phyloP scores from a whole-genome alignment of 169 alveolate species.

The Eimeria acervulina region DNA sequence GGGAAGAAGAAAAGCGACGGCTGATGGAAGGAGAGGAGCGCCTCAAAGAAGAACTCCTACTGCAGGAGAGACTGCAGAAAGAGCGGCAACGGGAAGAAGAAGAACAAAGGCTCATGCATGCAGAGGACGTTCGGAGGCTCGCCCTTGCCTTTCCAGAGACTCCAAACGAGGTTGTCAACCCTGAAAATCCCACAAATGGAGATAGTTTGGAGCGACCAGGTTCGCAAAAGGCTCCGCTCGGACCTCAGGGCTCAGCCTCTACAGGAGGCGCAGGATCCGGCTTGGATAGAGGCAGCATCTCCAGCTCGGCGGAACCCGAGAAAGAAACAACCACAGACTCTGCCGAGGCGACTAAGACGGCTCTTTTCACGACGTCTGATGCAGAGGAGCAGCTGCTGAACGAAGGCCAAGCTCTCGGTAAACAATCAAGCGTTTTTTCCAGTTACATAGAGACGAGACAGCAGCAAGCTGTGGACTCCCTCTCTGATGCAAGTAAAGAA shows the following conservation, averaged over 20 bases:
- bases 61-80: slow-evolving; percentile 33
- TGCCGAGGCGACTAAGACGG: background rate
- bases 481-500: background rate
- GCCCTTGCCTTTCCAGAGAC: background rate
- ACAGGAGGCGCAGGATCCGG: background rate
- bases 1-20: slow-evolving; percentile 23
- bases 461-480: background rate
- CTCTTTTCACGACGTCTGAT: background rate
- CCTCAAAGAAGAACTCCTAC: slow-evolving; percentile 30
- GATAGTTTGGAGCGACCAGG: background rate
- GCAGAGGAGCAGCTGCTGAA: slow-evolving; percentile 36
- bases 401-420: slow-evolving; percentile 71
- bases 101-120: slow-evolving; percentile 32
- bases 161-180: background rate
- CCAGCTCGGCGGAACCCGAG: background rate
- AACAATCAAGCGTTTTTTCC: background rate
- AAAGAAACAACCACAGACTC: background rate
- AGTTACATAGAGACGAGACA: background rate
- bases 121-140: slow-evolving; percentile 44
- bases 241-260: background rate
- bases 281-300: background rate
- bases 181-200: background rate
- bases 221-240: background rate
- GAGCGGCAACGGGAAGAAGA: slow-evolving; percentile 49
- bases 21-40: slow-evolving; percentile 44